phyloP scores from a whole-genome alignment of 352 stramenopile species.

The Phytopythium chamaehyphon region DNA sequence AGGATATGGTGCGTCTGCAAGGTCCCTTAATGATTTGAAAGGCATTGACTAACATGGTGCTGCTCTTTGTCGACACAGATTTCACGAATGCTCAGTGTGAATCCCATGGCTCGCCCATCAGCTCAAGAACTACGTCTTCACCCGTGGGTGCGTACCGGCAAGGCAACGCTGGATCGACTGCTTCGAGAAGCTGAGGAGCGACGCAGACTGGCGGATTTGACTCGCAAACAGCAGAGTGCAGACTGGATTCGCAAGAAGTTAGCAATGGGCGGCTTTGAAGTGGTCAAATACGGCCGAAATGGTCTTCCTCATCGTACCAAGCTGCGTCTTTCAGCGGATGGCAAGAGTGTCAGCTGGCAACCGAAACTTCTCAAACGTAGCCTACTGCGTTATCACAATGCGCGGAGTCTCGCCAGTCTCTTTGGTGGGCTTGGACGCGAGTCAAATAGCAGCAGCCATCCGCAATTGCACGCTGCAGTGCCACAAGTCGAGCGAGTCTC shows the following conservation, averaged over 20 bases:
- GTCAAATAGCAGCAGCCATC: slow-evolving; percentile 30
- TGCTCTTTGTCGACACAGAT: slow-evolving; percentile 21
- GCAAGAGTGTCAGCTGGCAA: slow-evolving; percentile 70
- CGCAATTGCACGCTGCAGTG: slow-evolving; percentile 24
- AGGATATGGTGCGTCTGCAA: slow-evolving; percentile 39
- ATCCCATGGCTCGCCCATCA: slow-evolving; percentile 56
- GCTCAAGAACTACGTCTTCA: slow-evolving; percentile 54
- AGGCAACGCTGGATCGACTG: slow-evolving; percentile 36
- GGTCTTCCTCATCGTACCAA: slow-evolving; percentile 73
- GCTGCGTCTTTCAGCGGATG: slow-evolving; percentile 63
- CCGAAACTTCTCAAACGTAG: slow-evolving; percentile 73
- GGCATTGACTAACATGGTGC: not conserved
- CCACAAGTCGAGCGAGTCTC: slow-evolving; percentile 24
- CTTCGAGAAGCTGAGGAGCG: slow-evolving; percentile 42
- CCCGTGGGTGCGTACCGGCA: slow-evolving; percentile 60
- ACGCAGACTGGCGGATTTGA: slow-evolving; percentile 39
- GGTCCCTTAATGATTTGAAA: not conserved
- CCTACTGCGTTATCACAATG: slow-evolving; percentile 68
- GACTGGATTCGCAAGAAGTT: slow-evolving; percentile 69
- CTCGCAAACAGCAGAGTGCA: slow-evolving; percentile 57
- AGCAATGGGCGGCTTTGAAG: slow-evolving; percentile 59
- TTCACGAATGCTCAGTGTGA: slow-evolving; percentile 69
- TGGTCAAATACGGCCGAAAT: slow-evolving; percentile 81
- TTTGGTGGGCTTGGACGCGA: slow-evolving; percentile 43
- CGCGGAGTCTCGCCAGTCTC: slow-evolving; percentile 58